A percentile compares a stretch with the other conserved stretches of the same genome.
Evolutionary conservation across 345 rosid species (phyloP).

Genomic region (Erucastrum elatum): DNA sequence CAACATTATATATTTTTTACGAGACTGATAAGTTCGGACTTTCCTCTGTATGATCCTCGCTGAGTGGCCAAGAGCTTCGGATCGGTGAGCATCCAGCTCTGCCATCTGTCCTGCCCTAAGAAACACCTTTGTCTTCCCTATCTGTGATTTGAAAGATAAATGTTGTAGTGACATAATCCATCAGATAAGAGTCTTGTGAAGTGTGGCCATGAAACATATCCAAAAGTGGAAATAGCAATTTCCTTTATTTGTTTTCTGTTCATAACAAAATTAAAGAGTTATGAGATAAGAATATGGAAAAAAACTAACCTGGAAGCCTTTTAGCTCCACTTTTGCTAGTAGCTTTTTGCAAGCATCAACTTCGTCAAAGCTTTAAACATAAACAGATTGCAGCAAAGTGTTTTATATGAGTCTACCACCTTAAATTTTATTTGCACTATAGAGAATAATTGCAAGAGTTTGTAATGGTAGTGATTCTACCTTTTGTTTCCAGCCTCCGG

Average conservation of each 20-base stretch:
- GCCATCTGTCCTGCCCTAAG: slow-evolving; percentile 99
- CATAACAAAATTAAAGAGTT: slow-evolving; percentile 1
- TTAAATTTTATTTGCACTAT: slow-evolving; percentile 7
- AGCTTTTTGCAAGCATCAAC: slow-evolving; percentile 74
- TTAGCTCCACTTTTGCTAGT: slow-evolving; percentile 68
- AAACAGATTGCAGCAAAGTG: slow-evolving; percentile 17
- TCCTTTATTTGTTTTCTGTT: background rate
- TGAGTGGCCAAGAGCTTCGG: slow-evolving; percentile 73
- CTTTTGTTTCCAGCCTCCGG: slow-evolving; percentile 58
- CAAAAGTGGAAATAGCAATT: background rate
- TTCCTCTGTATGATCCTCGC: slow-evolving; percentile 82
- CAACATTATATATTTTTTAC: slow-evolving; percentile 54
- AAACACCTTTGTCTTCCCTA: slow-evolving; percentile 92
- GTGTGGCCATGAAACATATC: slow-evolving; percentile 19
- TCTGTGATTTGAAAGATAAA: slow-evolving; percentile 45
- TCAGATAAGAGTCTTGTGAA: slow-evolving; percentile 20
- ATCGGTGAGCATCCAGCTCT: slow-evolving; percentile 79
- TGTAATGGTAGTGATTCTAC: slow-evolving; percentile 42
- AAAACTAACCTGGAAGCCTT: slow-evolving; percentile 75
- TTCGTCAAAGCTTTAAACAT: slow-evolving; percentile 61
- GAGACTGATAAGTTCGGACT: slow-evolving; percentile 57
- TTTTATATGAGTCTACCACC: background rate
- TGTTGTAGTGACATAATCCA: background rate
- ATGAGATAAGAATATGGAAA: background rate
- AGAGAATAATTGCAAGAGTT: slow-evolving; percentile 10